Conservation (phyloP, 371 early-diverging fungal genomes). For the Rhizopus stolonifer region DNA sequence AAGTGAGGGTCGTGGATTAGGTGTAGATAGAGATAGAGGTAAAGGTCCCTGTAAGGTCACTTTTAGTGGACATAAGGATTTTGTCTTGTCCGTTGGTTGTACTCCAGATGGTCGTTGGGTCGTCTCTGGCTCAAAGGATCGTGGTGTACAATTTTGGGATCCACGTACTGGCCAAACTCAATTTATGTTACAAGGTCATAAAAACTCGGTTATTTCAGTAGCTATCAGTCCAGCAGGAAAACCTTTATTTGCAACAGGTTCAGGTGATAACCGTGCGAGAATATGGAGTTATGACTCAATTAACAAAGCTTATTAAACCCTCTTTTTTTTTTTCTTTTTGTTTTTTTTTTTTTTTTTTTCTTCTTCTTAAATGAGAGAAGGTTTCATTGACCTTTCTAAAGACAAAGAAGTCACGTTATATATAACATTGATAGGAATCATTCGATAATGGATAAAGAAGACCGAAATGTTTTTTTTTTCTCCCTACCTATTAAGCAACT, state of each 20-base stretch:
- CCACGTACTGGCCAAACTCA: too few species aligned
- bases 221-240: slow-evolving; percentile 78
- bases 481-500: too few species aligned
- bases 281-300: slow-evolving; percentile 82
- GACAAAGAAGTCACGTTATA: too few species aligned
- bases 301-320: neutral
- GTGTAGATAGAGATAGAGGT: slow-evolving; percentile 32
- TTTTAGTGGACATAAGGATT: slow-evolving; percentile 76
- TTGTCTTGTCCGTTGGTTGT: slow-evolving; percentile 94
- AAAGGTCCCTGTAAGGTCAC: slow-evolving; percentile 52
- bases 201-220: slow-evolving; percentile 97
- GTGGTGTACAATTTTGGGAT: slow-evolving; percentile 96
- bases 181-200: slow-evolving; percentile 95
- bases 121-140: slow-evolving; percentile 93
- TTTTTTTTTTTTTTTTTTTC: too few species aligned
- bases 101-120: slow-evolving; percentile 92
- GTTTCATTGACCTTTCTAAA: too few species aligned
- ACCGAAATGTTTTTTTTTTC: too few species aligned
- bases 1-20: slow-evolving; percentile 24
- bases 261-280: slow-evolving; percentile 92
- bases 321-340: too few species aligned
- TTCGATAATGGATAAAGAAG: too few species aligned
- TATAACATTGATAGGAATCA: too few species aligned
- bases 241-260: slow-evolving; percentile 94
- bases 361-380: too few species aligned